phyloP scores from a whole-genome alignment of 129 eudicot genomes.

The Escallonia rubra region DNA sequence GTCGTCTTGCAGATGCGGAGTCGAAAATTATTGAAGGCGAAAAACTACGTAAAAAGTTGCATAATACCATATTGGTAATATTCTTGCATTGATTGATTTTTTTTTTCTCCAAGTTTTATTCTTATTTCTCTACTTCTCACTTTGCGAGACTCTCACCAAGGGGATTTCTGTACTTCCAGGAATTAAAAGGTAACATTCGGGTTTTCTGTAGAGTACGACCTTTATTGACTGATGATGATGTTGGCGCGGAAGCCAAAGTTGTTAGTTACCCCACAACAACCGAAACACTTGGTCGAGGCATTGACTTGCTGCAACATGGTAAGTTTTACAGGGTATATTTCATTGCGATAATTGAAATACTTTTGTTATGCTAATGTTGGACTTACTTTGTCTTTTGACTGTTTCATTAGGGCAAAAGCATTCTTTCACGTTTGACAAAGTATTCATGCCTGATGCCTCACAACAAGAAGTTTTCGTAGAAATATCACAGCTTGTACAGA shows the following conservation, averaged over 20 bases:
- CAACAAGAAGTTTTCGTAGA: constrained; percentile 91
- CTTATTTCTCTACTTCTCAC: neutral
- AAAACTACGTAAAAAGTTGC: constrained; percentile 76
- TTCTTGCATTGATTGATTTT: neutral
- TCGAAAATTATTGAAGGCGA: constrained; percentile 81
- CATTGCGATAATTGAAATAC: too few species aligned
- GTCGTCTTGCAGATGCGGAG: constrained; percentile 77
- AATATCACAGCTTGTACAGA: constrained; percentile 91
- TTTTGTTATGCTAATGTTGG: too few species aligned
- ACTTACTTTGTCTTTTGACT: constrained; percentile 6
- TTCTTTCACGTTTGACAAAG: constrained; percentile 91
- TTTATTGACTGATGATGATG: constrained; percentile 62
- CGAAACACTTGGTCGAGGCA: constrained; percentile 77
- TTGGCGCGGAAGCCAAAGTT: constrained; percentile 44
- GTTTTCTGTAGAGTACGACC: constrained; percentile 98
- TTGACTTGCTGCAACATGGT: constrained; percentile 89
- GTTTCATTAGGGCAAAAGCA: constrained; percentile 62
- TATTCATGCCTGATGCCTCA: constrained; percentile 75
- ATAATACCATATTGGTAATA: constrained; percentile 83
- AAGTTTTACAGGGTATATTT: neutral
- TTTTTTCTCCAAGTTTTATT: neutral
- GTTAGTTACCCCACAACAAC: constrained; percentile 65
- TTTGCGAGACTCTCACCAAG: neutral
- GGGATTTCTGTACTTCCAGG: constrained; percentile 36
- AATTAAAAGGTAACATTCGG: constrained; percentile 89